Percentiles rank a stretch among this genome's conserved stretches.
Conservation (phyloP, 2,329 filamentous ascomycete species). For the Alternaria ethzedia region DNA sequence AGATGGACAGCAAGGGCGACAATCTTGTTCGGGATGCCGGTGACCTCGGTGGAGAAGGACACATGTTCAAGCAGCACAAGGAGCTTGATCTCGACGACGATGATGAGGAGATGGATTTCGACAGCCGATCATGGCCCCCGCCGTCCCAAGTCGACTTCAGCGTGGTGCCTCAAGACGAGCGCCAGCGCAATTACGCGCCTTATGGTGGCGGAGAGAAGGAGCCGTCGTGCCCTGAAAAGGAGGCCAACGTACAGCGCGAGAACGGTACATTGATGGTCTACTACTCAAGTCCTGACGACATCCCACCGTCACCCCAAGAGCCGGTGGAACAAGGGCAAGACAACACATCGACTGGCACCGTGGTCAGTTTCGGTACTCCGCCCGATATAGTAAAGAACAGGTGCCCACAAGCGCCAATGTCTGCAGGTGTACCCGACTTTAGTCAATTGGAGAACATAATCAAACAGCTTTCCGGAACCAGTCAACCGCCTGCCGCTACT, state of each 20-base stretch:
- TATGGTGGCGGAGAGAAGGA: slow-evolving; percentile 53
- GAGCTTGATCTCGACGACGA: slow-evolving; percentile 70
- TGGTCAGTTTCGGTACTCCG: slow-evolving; percentile 50
- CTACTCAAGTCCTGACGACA: slow-evolving; percentile 53
- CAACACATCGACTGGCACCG: slow-evolving; percentile 13
- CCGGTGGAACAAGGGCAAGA: slow-evolving; percentile 46
- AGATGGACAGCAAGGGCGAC: slow-evolving; percentile 62
- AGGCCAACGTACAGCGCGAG: slow-evolving; percentile 54
- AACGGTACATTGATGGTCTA: slow-evolving; percentile 55
- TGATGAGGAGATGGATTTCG: slow-evolving; percentile 61
- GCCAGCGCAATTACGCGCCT: slow-evolving; percentile 52
- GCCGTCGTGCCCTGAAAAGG: slow-evolving; percentile 51
- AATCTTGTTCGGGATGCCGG: slow-evolving; percentile 75
- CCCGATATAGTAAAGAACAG: slow-evolving; percentile 33
- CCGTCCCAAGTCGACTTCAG: slow-evolving; percentile 54
- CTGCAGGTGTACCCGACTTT: slow-evolving; percentile 27
- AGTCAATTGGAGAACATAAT: slow-evolving; percentile 38
- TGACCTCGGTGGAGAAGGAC: slow-evolving; percentile 71
- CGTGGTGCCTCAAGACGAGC: slow-evolving; percentile 48
- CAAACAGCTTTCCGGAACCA: slow-evolving; percentile 30
- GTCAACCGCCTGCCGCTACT: slow-evolving; percentile 10
- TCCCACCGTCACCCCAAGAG: slow-evolving; percentile 55
- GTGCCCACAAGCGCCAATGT: slow-evolving; percentile 23
- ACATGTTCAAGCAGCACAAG: slow-evolving; percentile 62
- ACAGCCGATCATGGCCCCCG: slow-evolving; percentile 40